Conservation (phyloP, 1,284 basidiomycete species). For the Marasmius sp. region DNA sequence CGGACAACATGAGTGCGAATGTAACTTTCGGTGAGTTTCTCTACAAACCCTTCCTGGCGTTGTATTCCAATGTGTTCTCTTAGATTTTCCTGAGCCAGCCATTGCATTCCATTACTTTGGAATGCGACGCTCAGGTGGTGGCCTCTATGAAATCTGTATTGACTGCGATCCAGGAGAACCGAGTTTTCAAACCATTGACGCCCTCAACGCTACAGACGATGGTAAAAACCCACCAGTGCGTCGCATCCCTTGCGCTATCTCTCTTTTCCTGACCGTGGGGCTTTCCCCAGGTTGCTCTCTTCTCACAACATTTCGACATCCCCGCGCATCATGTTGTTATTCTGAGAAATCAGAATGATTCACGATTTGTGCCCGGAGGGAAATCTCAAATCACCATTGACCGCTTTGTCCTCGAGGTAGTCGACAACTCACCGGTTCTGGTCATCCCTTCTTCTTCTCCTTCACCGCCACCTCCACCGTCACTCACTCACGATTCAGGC, state of each 20-base stretch:
- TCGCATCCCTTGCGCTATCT: not conserved
- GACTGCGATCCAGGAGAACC: conserved; percentile 29
- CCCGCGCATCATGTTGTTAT: not conserved
- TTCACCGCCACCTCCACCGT: no score
- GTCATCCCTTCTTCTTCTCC: not conserved
- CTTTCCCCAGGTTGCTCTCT: conserved; percentile 22
- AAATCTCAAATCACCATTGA: conserved; percentile 29
- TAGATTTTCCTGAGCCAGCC: conserved; percentile 21
- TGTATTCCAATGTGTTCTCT: not conserved
- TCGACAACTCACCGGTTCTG: not conserved
- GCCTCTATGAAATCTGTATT: conserved; percentile 12
- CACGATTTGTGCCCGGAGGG: conserved; percentile 10
- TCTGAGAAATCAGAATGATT: conserved; percentile 1
- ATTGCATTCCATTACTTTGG: conserved; percentile 32
- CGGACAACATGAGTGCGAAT: conserved; percentile 23
- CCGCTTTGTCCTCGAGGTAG: conserved; percentile 24
- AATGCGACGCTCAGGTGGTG: conserved; percentile 22
- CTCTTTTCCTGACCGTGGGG: conserved; percentile 16
- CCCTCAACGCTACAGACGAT: conserved; percentile 24
- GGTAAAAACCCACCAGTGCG: conserved; percentile 29
- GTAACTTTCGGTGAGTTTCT: conserved; percentile 27
- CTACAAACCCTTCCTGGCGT: not conserved
- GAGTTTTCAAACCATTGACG: conserved; percentile 25
- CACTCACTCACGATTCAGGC: not conserved
- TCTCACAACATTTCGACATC: not conserved